These are phyloP conservation scores for Neurospora cerealis DNA, from an alignment of 495 filamentous ascomycete species.

Conservation along the genomic window DNA sequence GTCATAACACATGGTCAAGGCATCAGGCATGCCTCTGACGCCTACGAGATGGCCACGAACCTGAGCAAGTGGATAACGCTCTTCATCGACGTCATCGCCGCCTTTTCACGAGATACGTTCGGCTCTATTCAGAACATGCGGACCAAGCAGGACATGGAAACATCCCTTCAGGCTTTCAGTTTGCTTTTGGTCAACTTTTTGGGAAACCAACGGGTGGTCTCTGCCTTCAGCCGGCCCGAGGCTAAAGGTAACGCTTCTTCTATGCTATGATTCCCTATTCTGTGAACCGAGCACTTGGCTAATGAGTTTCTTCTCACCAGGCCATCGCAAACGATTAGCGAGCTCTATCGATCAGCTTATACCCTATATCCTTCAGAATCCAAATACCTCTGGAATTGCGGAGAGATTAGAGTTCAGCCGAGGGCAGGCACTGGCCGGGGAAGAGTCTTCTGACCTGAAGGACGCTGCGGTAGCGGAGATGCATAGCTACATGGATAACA, in stretches of 20 bases:
- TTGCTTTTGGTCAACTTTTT: conserved; percentile 36
- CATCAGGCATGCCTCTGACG: conserved; percentile 24
- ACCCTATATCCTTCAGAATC: conserved; percentile 40
- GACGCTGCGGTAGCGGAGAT: conserved; percentile 34
- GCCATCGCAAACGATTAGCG: conserved; percentile 34
- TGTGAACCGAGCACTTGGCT: not conserved
- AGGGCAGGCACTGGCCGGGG: conserved; percentile 35
- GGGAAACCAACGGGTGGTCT: conserved; percentile 39
- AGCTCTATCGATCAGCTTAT: conserved; percentile 41
- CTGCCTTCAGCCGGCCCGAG: conserved; percentile 30
- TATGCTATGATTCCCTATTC: conserved; percentile 4
- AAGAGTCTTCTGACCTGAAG: conserved; percentile 36
- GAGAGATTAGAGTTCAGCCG: conserved; percentile 41
- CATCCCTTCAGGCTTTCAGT: conserved; percentile 44
- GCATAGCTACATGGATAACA: conserved; percentile 42
- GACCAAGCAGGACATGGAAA: conserved; percentile 36
- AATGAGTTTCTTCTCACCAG: conserved; percentile 20
- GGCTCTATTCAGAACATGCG: conserved; percentile 29
- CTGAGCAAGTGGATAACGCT: conserved; percentile 36
- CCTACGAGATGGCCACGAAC: conserved; percentile 24
- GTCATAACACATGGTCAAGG: conserved; percentile 28
- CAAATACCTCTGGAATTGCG: conserved; percentile 33
- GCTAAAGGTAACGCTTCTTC: conserved; percentile 32
- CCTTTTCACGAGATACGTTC: conserved; percentile 31
- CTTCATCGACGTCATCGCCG: conserved; percentile 29